Evolutionary conservation across 31 red algal species (phyloP).

Genomic region (Pterothamnion heteromorphum): DNA sequence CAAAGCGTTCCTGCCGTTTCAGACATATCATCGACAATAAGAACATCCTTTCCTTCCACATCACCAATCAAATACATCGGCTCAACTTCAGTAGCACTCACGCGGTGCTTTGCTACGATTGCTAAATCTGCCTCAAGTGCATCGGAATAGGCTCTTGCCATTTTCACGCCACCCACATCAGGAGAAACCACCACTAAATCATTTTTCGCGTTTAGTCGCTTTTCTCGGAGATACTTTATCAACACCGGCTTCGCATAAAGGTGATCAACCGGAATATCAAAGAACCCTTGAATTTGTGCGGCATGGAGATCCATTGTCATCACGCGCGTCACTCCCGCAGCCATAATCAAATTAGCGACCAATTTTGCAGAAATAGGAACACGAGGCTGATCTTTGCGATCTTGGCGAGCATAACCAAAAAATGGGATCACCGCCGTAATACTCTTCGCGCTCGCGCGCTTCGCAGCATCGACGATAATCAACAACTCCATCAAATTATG

Average conservation of each 20-base stretch:
- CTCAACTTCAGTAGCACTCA: slow-evolving; percentile 81
- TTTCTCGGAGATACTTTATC: slow-evolving; percentile 57
- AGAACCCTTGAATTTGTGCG: slow-evolving; percentile 99
- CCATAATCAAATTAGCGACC: slow-evolving; percentile 85
- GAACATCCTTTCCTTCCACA: slow-evolving; percentile 76
- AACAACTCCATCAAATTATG: slow-evolving; percentile 97
- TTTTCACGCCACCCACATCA: slow-evolving; percentile 93
- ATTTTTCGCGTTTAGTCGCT: not conserved
- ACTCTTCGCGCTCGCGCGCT: slow-evolving; percentile 88
- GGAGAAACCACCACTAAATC: slow-evolving; percentile 91
- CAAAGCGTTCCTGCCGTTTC: slow-evolving; percentile 96
- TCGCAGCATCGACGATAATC: slow-evolving; percentile 87
- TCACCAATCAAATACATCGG: slow-evolving; percentile 97
- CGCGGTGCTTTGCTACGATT: slow-evolving; percentile 94
- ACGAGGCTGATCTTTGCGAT: slow-evolving; percentile 80
- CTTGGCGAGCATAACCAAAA: slow-evolving; percentile 98
- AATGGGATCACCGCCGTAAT: slow-evolving; percentile 99
- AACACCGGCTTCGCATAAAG: slow-evolving; percentile 92
- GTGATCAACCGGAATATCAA: slow-evolving; percentile 96
- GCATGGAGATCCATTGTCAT: slow-evolving; percentile 96
- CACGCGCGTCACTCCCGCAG: slow-evolving; percentile 91
- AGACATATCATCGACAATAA: slow-evolving; percentile 99
- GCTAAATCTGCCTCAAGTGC: slow-evolving; percentile 78
- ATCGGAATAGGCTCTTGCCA: slow-evolving; percentile 84
- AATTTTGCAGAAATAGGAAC: slow-evolving; percentile 90